Evolutionary conservation across 352 stramenopile genomes (phyloP).

Genomic region (Globisporangium paroecandrum): DNA sequence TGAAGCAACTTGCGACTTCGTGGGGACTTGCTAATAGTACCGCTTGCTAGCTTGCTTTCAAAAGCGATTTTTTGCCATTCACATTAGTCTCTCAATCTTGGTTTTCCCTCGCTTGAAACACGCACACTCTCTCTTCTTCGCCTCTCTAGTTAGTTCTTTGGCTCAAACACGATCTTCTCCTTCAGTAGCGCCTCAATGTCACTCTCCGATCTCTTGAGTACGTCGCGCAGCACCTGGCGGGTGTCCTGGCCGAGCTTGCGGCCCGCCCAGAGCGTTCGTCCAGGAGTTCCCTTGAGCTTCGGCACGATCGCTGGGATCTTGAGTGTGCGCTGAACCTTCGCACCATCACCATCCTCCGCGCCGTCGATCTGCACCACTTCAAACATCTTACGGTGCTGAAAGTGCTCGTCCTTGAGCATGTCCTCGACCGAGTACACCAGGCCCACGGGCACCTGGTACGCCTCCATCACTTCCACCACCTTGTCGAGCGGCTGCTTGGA

Average conservation of each 20-base stretch:
- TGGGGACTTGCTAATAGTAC: too few species aligned
- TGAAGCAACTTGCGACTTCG: too few species aligned
- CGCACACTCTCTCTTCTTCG: neutral
- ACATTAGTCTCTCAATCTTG: neutral
- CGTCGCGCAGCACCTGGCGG: slow-evolving; percentile 47
- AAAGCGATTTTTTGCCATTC: too few species aligned
- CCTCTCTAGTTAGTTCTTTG: slow-evolving; percentile 12
- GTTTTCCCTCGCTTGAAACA: neutral
- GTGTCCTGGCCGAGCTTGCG: slow-evolving; percentile 74
- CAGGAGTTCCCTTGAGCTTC: slow-evolving; percentile 61
- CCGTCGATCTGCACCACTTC: slow-evolving; percentile 57
- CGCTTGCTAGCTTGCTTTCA: too few species aligned
- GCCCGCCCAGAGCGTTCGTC: slow-evolving; percentile 58
- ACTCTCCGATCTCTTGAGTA: slow-evolving; percentile 46
- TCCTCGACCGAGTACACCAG: slow-evolving; percentile 81
- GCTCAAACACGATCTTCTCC: slow-evolving; percentile 71
- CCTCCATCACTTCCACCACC: slow-evolving; percentile 60
- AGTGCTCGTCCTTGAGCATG: slow-evolving; percentile 74
- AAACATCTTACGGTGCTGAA: slow-evolving; percentile 72
- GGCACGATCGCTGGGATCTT: slow-evolving; percentile 77
- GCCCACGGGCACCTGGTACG: slow-evolving; percentile 50
- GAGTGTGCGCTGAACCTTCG: slow-evolving; percentile 26
- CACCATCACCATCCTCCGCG: slow-evolving; percentile 14
- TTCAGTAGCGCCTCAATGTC: slow-evolving; percentile 54
- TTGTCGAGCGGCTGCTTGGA: slow-evolving; percentile 40